Conservation (phyloP, 129 eudicot genomes). For the Ambrosia trifida region DNA sequence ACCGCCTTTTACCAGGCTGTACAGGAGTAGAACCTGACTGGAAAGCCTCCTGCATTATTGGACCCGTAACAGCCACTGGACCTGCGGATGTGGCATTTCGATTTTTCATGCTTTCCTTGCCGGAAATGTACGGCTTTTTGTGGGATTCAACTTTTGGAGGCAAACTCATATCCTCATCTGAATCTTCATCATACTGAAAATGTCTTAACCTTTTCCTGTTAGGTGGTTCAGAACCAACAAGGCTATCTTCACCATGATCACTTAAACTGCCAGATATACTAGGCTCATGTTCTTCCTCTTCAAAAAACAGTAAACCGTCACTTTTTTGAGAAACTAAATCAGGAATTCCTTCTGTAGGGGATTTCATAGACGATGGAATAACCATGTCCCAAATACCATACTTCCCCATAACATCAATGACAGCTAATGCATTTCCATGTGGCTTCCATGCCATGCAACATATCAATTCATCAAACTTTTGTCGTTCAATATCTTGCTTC, state of each 20-base stretch:
- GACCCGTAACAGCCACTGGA: conserved; percentile 26
- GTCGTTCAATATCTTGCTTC: conserved; percentile 91
- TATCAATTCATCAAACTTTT: conserved; percentile 73
- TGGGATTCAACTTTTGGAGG: conserved; percentile 49
- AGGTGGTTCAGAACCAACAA: conserved; percentile 52
- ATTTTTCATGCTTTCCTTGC: conserved; percentile 38
- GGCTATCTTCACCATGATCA: conserved; percentile 76
- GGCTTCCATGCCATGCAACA: conserved; percentile 96
- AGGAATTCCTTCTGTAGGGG: conserved; percentile 92
- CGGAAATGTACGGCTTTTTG: conserved; percentile 50
- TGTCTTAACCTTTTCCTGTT: conserved; percentile 74
- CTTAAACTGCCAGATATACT: conserved; percentile 80
- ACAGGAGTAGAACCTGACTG: conserved; percentile 95
- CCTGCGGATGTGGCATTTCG: conserved; percentile 36
- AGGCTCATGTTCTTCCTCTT: conserved; percentile 75
- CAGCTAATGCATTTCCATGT: conserved; percentile 88
- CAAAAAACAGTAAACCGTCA: conserved; percentile 71
- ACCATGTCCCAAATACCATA: conserved; percentile 96
- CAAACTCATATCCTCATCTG: conserved; percentile 52
- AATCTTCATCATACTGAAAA: conserved; percentile 47
- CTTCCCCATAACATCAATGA: conserved; percentile 85
- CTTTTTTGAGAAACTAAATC: conserved; percentile 39
- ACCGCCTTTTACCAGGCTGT: conserved; percentile 82
- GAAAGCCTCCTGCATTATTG: conserved; percentile 80
- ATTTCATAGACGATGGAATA: conserved; percentile 81